Percentiles rank a stretch among this genome's conserved stretches.
phyloP scores from a whole-genome alignment of 441 rosid species.

The Gossypium davidsonii region DNA sequence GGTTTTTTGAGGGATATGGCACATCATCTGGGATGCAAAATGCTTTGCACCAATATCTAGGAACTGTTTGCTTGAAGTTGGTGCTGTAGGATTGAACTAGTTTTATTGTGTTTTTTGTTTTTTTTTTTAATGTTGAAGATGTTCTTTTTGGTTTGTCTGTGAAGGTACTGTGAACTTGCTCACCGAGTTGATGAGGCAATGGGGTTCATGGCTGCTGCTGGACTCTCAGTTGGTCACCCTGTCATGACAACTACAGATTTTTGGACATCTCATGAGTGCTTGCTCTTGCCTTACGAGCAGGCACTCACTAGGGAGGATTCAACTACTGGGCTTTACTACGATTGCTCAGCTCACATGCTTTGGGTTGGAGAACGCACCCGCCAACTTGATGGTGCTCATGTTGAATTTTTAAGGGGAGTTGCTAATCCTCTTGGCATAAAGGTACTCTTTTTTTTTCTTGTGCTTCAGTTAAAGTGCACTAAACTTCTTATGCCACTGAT shows the following conservation, averaged over 20 bases:
- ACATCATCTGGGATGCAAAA: not conserved
- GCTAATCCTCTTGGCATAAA: constrained; percentile 92
- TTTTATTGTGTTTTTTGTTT: not conserved
- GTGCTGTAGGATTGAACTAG: not conserved
- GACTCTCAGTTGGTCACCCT: constrained; percentile 79
- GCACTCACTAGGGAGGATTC: constrained; percentile 85
- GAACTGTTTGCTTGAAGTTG: not conserved
- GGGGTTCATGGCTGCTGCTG: constrained; percentile 92
- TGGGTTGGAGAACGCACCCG: constrained; percentile 94
- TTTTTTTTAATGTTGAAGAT: not conserved
- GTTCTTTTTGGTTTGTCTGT: not conserved
- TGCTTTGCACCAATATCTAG: not conserved
- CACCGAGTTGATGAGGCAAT: constrained; percentile 88
- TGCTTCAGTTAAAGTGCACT: not conserved
- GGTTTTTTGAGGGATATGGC: too few relatives aligned
- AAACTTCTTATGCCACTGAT: not conserved
- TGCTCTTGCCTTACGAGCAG: constrained; percentile 87
- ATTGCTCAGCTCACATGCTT: constrained; percentile 88
- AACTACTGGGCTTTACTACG: constrained; percentile 82
- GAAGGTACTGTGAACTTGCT: constrained; percentile 86
- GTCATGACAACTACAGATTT: constrained; percentile 83
- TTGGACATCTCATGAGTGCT: constrained; percentile 95
- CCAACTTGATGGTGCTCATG: constrained; percentile 90
- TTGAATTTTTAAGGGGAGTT: constrained; percentile 81
- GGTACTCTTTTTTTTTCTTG: constrained; percentile 28